phyloP scores from a whole-genome alignment of 306 rosid species.

The Lathyrus oleraceus region DNA sequence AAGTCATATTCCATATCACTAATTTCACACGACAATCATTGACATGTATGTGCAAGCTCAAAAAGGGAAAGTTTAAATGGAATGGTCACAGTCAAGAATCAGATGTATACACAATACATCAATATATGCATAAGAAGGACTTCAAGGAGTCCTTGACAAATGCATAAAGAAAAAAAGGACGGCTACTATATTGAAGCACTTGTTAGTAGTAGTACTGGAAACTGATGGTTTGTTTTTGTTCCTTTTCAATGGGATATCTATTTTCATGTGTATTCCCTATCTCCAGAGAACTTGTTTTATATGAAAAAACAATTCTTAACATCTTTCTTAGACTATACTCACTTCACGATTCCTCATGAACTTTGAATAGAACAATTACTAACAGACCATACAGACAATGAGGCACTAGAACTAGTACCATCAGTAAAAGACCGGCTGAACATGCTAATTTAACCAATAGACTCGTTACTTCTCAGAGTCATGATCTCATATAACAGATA shows the following conservation, averaged over 20 bases:
- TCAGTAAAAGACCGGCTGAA: not conserved
- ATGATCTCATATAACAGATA: not conserved
- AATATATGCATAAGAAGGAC: not conserved
- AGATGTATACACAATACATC: not conserved
- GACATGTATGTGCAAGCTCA: not conserved
- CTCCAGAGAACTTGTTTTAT: not conserved
- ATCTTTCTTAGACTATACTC: not conserved
- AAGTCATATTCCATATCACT: not conserved
- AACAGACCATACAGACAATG: not conserved
- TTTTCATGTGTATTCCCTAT: not conserved
- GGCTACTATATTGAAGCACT: conserved; percentile 3
- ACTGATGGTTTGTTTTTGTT: not conserved
- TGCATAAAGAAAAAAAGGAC: not conserved
- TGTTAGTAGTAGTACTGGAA: not conserved
- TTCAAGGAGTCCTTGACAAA: not conserved
- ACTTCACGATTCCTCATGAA: not conserved
- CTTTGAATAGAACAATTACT: not conserved
- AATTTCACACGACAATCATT: conserved; percentile 18
- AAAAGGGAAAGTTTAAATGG: not conserved
- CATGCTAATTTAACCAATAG: conserved; percentile 2
- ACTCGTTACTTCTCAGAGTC: not conserved
- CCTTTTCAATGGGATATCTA: conserved; percentile 6
- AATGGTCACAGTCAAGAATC: not conserved
- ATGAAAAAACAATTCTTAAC: conserved; percentile 10
- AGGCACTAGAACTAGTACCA: not conserved